Conservation (phyloP, 176 grass and related monocot species). For the Eragrostis nindensis region DNA sequence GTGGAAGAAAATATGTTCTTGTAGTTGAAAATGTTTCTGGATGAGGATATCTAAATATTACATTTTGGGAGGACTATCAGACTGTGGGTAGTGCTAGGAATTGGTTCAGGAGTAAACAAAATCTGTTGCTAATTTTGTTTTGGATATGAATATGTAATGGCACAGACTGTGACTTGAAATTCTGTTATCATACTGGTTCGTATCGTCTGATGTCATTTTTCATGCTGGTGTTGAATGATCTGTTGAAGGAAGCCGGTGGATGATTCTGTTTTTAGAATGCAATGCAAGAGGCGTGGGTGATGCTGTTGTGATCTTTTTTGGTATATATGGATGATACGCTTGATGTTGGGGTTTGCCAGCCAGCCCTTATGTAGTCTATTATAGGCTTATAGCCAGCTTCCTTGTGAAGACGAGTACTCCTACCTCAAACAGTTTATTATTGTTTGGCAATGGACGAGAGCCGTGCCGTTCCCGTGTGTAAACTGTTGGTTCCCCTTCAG, state of each 20-base stretch:
- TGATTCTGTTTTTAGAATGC: background rate
- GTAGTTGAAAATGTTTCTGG: background rate
- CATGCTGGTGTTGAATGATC: background rate
- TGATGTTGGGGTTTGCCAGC: background rate
- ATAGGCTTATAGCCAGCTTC: too few relatives aligned
- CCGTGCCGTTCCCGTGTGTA: too few relatives aligned
- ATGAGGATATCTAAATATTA: background rate
- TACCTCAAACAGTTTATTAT: too few relatives aligned
- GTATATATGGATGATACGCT: background rate
- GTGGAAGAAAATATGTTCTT: background rate
- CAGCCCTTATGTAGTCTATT: background rate
- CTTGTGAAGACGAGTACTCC: too few relatives aligned
- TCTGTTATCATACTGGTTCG: background rate
- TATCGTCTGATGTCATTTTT: background rate
- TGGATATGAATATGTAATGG: background rate
- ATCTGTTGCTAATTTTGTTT: background rate
- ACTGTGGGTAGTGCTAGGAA: background rate
- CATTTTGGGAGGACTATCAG: background rate
- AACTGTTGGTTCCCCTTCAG: too few relatives aligned
- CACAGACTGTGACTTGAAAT: background rate
- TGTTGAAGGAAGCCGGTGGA: slow-evolving; percentile 19
- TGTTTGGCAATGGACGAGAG: too few relatives aligned
- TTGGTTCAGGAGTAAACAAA: background rate
- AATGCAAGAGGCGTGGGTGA: slow-evolving; percentile 27
- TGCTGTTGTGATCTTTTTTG: background rate